A percentile compares a stretch with the other conserved stretches of the same genome.
Evolutionary conservation across 805 yeast genomes (phyloP).

Genomic region (Cyberlindnera samutprakarnensis): DNA sequence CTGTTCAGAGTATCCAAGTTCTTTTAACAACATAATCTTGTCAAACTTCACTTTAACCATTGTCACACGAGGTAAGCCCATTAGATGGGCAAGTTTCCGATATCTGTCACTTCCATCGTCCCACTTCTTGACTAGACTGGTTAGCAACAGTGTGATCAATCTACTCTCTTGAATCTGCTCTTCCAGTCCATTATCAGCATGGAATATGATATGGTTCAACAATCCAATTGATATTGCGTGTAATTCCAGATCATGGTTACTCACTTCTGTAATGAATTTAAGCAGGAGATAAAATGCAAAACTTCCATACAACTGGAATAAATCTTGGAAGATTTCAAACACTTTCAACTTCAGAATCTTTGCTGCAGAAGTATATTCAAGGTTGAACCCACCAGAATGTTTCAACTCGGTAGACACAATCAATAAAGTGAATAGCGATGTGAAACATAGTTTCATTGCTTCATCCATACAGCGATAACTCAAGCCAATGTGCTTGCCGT

Average conservation of each 20-base stretch:
- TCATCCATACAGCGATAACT: constrained; percentile 9
- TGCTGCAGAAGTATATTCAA: constrained; percentile 11
- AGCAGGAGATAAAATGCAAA: constrained; percentile 28
- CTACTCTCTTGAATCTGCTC: constrained; percentile 16
- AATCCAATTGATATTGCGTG: constrained; percentile 24
- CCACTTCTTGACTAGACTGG: constrained; percentile 24
- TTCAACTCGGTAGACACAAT: constrained; percentile 13
- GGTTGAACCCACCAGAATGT: constrained; percentile 5
- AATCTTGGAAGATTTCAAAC: constrained; percentile 24
- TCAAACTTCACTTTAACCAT: constrained; percentile 2
- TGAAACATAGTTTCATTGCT: constrained; percentile 12
- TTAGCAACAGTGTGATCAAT: constrained; percentile 18
- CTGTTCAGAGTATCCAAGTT: constrained; percentile 2
- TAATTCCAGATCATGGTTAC: constrained; percentile 27
- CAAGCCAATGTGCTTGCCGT: constrained; percentile 3
- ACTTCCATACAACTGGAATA: constrained; percentile 29
- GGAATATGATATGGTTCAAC: constrained; percentile 25
- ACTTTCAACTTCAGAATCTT: constrained; percentile 19
- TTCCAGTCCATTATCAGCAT: constrained; percentile 6
- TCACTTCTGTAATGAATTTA: constrained; percentile 25
- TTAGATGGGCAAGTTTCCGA: constrained; percentile 5
- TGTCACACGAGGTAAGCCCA: not conserved
- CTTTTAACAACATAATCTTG: constrained; percentile 1
- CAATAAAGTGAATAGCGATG: constrained; percentile 7
- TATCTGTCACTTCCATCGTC: constrained; percentile 26